These are phyloP conservation scores for Orbilia oligospora DNA, from an alignment of 2,329 filamentous ascomycete genomes.

Conservation along the genomic window DNA sequence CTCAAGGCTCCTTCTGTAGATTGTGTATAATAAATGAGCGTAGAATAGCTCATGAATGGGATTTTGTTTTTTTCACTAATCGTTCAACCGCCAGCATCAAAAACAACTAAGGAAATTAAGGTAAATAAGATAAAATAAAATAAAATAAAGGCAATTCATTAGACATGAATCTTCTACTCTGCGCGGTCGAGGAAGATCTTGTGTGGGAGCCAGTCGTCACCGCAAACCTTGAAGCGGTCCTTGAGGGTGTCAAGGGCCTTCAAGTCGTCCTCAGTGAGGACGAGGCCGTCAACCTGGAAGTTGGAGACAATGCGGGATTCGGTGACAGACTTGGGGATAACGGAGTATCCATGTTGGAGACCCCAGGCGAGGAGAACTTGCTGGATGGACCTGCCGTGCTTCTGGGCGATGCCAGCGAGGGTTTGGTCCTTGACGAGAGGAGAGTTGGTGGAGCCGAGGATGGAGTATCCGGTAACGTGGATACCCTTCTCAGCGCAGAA, in stretches of 20 bases:
- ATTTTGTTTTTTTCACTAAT: conserved; percentile 19
- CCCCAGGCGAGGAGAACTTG: conserved; percentile 87
- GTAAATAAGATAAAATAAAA: conserved; percentile 36
- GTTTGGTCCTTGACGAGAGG: conserved; percentile 78
- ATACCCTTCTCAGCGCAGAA: conserved; percentile 82
- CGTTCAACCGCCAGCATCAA: conserved; percentile 21
- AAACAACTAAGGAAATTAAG: conserved; percentile 7
- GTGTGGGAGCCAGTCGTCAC: conserved; percentile 73
- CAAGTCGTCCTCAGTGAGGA: conserved; percentile 80
- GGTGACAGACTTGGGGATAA: conserved; percentile 88
- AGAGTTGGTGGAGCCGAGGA: conserved; percentile 77
- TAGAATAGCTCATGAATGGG: conserved; percentile 59
- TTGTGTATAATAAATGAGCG: conserved; percentile 59
- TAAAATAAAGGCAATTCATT: conserved; percentile 24
- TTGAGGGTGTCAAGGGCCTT: conserved; percentile 76
- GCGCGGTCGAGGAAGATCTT: conserved; percentile 86
- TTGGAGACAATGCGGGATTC: conserved; percentile 81
- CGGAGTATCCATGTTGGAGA: conserved; percentile 82
- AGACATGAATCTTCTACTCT: conserved; percentile 69
- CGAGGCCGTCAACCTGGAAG: conserved; percentile 81
- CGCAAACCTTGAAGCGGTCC: conserved; percentile 86
- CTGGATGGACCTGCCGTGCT: conserved; percentile 78
- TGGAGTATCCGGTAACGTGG: conserved; percentile 81
- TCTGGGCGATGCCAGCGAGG: conserved; percentile 75
- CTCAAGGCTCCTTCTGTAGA: conserved; percentile 20